Percentiles rank a stretch among this genome's conserved stretches.
phyloP scores from a whole-genome alignment of 192 early-diverging fungal genomes.

The Kickxella alabastrina region DNA sequence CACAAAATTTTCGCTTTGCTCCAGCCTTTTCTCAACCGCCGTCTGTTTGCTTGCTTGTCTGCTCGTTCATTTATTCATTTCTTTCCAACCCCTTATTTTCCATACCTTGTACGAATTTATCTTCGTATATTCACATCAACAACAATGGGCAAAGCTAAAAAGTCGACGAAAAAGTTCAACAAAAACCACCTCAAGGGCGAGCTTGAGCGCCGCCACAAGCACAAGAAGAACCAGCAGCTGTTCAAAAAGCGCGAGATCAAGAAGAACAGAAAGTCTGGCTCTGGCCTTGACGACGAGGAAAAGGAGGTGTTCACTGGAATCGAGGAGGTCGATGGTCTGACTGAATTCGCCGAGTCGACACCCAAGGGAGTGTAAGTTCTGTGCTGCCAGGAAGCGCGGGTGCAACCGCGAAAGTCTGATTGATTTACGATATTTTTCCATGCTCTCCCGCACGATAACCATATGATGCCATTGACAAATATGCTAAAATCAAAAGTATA shows the following conservation, averaged over 20 bases:
- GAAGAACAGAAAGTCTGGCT: slow-evolving; percentile 43
- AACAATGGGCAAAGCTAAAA: slow-evolving; percentile 52
- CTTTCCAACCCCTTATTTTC: too few species aligned
- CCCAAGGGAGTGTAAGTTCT: slow-evolving; percentile 26
- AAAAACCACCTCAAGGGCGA: slow-evolving; percentile 70
- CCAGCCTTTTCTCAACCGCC: too few species aligned
- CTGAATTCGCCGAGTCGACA: slow-evolving; percentile 38
- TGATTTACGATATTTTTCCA: too few species aligned
- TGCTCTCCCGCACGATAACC: too few species aligned
- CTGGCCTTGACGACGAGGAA: slow-evolving; percentile 11
- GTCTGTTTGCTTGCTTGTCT: background rate
- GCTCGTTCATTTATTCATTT: background rate
- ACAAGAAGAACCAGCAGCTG: slow-evolving; percentile 57
- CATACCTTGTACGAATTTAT: too few species aligned
- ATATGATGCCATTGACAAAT: too few species aligned
- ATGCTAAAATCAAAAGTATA: background rate
- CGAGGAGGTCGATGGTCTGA: slow-evolving; percentile 48
- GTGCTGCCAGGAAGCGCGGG: too few species aligned
- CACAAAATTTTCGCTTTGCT: too few species aligned
- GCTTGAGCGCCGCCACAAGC: slow-evolving; percentile 56
- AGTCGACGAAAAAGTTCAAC: slow-evolving; percentile 74
- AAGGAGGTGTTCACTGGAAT: slow-evolving; percentile 37
- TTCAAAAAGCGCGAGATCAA: slow-evolving; percentile 58
- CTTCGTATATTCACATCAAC: background rate
- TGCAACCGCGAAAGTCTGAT: too few species aligned